Conservation (phyloP, 345 rosid genomes). For the Salix koriyanagi region DNA sequence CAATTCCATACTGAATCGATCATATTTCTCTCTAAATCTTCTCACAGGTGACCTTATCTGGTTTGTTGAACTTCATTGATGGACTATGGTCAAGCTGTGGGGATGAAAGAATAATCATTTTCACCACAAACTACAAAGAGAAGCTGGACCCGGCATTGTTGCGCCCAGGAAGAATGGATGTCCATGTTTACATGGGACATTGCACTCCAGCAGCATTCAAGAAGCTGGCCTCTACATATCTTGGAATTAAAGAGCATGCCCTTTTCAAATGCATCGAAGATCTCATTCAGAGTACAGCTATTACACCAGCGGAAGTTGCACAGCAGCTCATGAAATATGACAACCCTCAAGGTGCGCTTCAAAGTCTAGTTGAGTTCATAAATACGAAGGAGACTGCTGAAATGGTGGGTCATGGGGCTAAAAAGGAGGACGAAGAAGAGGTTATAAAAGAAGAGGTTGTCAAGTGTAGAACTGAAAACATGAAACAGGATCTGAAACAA, state of each 20-base stretch:
- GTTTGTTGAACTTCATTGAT: constrained; percentile 27
- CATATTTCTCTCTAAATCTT: too few species aligned
- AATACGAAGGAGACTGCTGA: neutral
- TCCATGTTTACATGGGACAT: constrained; percentile 22
- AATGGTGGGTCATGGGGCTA: neutral
- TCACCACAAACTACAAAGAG: constrained; percentile 25
- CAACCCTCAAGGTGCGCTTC: constrained; percentile 10
- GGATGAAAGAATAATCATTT: constrained; percentile 25
- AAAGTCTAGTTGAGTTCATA: constrained; percentile 13
- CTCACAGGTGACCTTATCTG: constrained; percentile 21
- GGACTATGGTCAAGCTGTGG: constrained; percentile 34
- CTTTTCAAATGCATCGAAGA: constrained; percentile 15
- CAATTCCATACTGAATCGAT: neutral
- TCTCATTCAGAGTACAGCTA: neutral
- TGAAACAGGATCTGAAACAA: neutral
- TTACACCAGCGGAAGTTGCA: constrained; percentile 24
- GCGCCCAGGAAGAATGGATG: constrained; percentile 30
- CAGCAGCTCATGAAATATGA: constrained; percentile 19
- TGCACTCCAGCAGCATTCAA: constrained; percentile 19
- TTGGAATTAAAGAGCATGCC: constrained; percentile 16
- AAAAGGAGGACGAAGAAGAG: neutral
- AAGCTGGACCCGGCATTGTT: constrained; percentile 23
- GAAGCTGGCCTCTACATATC: constrained; percentile 11
- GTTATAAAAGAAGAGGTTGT: constrained; percentile 15
- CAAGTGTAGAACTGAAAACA: neutral